Evolutionary conservation across 768 basidiomycete species (phyloP).

Genomic region (Pleurotus tuoliensis): DNA sequence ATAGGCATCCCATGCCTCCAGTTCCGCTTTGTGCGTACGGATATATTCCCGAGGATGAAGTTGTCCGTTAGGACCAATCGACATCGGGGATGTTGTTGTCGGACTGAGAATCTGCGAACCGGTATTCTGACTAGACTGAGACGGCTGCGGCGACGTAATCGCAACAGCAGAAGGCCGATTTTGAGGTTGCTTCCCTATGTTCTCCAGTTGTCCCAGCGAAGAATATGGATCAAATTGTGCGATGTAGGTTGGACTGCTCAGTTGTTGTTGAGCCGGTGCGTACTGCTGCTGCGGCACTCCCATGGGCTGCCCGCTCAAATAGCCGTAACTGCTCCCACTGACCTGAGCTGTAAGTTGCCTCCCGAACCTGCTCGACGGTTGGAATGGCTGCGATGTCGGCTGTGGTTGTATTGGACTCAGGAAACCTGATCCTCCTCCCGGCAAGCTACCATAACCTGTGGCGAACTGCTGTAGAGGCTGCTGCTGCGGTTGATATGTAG

Average conservation of each 20-base stretch:
- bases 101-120: constrained; percentile 16
- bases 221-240: constrained; percentile 53
- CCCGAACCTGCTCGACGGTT: constrained; percentile 52
- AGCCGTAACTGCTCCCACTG: constrained; percentile 1
- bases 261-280: constrained; percentile 44
- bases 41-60: constrained; percentile 70
- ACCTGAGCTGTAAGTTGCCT: constrained; percentile 41
- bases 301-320: constrained; percentile 7
- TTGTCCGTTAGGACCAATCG: constrained; percentile 31
- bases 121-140: constrained; percentile 14
- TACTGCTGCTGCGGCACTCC: constrained; percentile 28
- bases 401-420: background rate
- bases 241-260: constrained; percentile 42
- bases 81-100: constrained; percentile 19
- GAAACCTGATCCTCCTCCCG: background rate
- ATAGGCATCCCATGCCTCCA: constrained; percentile 68
- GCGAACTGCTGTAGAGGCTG: constrained; percentile 26
- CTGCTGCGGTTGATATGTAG: constrained; percentile 33
- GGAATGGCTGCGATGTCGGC: constrained; percentile 23
- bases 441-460: background rate
- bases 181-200: constrained; percentile 15
- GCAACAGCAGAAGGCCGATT: constrained; percentile 14
- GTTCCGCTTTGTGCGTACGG: constrained; percentile 57
- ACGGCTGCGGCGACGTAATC: constrained; percentile 15
- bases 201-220: constrained; percentile 40